phyloP scores from a whole-genome alignment of 176 grass and related monocot species.

The Phoenix roebelenii region DNA sequence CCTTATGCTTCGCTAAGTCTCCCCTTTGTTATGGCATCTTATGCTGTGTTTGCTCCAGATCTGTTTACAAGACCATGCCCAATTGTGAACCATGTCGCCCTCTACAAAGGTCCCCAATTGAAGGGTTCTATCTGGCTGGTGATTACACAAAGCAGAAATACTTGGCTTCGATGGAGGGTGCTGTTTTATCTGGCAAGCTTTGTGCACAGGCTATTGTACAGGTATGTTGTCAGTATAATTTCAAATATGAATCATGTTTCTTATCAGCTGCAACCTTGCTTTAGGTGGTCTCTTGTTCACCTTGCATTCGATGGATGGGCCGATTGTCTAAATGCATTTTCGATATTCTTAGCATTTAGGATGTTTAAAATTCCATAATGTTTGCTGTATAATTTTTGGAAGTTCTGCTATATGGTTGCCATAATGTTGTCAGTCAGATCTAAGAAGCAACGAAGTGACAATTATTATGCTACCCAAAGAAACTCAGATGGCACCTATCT shows the following conservation, averaged over 20 bases:
- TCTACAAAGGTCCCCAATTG: slow-evolving; percentile 73
- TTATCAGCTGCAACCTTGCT: neutral
- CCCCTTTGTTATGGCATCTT: neutral
- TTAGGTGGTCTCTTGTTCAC: too few relatives aligned
- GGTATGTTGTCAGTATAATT: slow-evolving; percentile 23
- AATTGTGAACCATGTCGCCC: slow-evolving; percentile 80
- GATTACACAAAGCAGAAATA: slow-evolving; percentile 99
- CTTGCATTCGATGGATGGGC: too few relatives aligned
- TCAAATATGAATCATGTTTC: neutral
- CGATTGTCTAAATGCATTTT: too few relatives aligned
- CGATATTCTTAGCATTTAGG: too few relatives aligned
- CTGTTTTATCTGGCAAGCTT: slow-evolving; percentile 78
- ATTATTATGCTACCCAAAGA: too few relatives aligned
- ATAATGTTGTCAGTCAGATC: too few relatives aligned
- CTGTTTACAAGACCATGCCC: slow-evolving; percentile 88
- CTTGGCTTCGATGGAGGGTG: slow-evolving; percentile 93
- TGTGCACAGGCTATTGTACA: slow-evolving; percentile 81
- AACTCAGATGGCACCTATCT: too few relatives aligned
- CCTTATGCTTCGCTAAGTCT: neutral
- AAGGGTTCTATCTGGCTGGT: slow-evolving; percentile 84
- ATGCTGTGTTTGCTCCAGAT: slow-evolving; percentile 43
- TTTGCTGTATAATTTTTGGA: too few relatives aligned
- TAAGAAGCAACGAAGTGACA: too few relatives aligned
- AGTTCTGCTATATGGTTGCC: too few relatives aligned
- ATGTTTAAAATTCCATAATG: too few relatives aligned